These are phyloP conservation scores for Beauveria scarabaeidicola DNA, from an alignment of 2,329 filamentous ascomycete genomes.

Conservation along the genomic window DNA sequence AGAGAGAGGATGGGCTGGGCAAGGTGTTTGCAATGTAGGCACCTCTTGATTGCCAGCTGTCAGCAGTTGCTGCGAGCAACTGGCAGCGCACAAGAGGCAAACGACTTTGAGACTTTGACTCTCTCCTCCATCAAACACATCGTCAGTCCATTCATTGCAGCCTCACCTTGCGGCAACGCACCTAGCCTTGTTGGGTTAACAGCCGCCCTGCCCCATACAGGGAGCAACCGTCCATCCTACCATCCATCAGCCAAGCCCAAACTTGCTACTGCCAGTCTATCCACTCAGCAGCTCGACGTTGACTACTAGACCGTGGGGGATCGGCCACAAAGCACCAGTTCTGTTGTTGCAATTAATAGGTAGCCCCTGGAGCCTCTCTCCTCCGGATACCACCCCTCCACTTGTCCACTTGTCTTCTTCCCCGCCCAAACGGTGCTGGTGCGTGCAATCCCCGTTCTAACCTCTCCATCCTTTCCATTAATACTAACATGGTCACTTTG, in stretches of 20 bases:
- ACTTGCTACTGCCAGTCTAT: not conserved
- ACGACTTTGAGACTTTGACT: not conserved
- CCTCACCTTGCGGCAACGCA: slow-evolving; percentile 8
- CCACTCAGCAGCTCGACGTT: slow-evolving; percentile 3
- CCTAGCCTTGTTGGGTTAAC: not conserved
- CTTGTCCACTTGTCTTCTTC: slow-evolving; percentile 7
- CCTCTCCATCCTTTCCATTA: slow-evolving; percentile 1
- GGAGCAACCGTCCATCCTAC: slow-evolving; percentile 10
- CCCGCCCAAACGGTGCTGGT: slow-evolving; percentile 1
- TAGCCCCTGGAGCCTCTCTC: slow-evolving; percentile 5
- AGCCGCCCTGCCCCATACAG: slow-evolving; percentile 6
- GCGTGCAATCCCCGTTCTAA: slow-evolving; percentile 4
- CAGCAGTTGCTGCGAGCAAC: not conserved
- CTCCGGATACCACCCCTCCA: slow-evolving; percentile 13
- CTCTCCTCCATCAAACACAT: not conserved
- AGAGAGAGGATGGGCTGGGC: not conserved
- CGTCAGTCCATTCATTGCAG: not conserved
- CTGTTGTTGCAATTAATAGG: slow-evolving; percentile 8
- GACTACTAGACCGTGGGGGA: not conserved
- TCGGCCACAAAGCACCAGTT: slow-evolving; percentile 7
- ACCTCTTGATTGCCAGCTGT: not conserved
- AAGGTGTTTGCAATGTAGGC: not conserved
- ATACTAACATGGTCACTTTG: slow-evolving; percentile 5
- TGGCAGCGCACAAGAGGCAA: not conserved
- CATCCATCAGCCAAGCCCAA: slow-evolving; percentile 2